phyloP scores from a whole-genome alignment of 2,329 filamentous ascomycete genomes.

The Dactylellina haptotyla region DNA sequence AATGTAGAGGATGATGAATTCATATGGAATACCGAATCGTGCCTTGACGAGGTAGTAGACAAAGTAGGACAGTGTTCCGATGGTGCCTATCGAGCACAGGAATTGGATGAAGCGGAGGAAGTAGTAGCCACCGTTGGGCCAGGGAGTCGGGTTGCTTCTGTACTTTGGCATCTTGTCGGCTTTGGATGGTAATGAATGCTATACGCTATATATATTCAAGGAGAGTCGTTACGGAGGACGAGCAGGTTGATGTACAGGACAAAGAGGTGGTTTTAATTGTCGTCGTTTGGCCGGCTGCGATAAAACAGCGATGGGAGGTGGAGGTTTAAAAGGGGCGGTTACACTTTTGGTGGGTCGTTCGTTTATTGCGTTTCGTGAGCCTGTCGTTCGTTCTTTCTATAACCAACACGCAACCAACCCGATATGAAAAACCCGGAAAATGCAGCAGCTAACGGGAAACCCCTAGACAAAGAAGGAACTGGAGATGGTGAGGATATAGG shows the following conservation, averaged over 20 bases:
- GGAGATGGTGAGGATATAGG: slow-evolving; percentile 31
- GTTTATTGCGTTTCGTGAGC: slow-evolving; percentile 36
- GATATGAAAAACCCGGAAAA: slow-evolving; percentile 1
- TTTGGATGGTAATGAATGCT: neutral
- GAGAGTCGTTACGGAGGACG: slow-evolving; percentile 2
- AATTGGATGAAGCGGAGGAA: slow-evolving; percentile 48
- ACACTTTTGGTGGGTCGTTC: slow-evolving; percentile 36
- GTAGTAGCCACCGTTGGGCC: slow-evolving; percentile 53
- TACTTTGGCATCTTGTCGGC: slow-evolving; percentile 34
- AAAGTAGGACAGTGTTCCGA: slow-evolving; percentile 49
- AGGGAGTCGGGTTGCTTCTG: slow-evolving; percentile 52
- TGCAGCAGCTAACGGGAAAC: neutral
- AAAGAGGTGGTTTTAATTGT: neutral
- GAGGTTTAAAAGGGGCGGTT: slow-evolving; percentile 48
- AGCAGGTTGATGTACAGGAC: slow-evolving; percentile 2
- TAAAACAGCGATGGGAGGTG: slow-evolving; percentile 10
- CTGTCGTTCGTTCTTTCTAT: slow-evolving; percentile 1
- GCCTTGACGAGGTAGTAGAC: slow-evolving; percentile 47
- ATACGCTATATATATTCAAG: neutral
- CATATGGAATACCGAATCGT: slow-evolving; percentile 30
- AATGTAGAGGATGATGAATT: slow-evolving; percentile 49
- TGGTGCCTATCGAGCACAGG: slow-evolving; percentile 33
- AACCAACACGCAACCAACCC: slow-evolving; percentile 1
- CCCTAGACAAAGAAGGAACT: neutral
- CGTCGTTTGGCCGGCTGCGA: neutral